Base-by-base conservation (phyloP, 306 rosid species). In the Citrullus colocynthis region DNA sequence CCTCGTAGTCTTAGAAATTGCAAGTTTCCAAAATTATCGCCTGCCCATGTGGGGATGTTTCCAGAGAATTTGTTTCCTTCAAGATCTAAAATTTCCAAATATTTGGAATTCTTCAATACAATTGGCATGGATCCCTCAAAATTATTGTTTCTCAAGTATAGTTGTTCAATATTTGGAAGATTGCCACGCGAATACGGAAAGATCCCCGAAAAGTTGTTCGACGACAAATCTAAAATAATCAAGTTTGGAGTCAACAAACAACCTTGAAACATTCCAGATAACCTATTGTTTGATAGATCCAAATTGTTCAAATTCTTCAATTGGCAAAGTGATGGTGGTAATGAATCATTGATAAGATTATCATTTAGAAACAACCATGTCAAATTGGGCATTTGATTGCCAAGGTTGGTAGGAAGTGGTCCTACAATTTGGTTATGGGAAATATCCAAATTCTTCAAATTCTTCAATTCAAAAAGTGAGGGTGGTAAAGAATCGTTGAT, bases 81-180 rank as follows among this genome's bases (percentile, higher is more conserved):
- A 4, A 80, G 34, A 65, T 84, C 82, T 14, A 84, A 0, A 5
- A 20, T 9, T 58, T 58, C 1, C 34, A 58, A 9, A 21, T 6
- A 0, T 58, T 3, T 20, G 6, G 2, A 2, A 3, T 58, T 0
- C 58, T 24, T 60, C 37, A 60, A 60, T 3, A 60, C 37, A 24
- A 12, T 60, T 60, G 65, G 65, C 65, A 60, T 42, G 14, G 77
- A 84, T 10, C 82, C 82, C 0, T 32, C 44, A 24, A 84, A 15
- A 3, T 2, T 34, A 24, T 84, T 84, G 14, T 45, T 34, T 4
- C 55, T 49, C 55, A 49, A 49, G 18, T 49, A 12, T 5, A 13
- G 1, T 14, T 4, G 5, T 49, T 49, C 6, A 49, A 49, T 14
- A 13, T 14, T 0, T 3, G 18, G 14, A 13, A 49, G 17, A 49